These are phyloP conservation scores for Kwoniella bestiolae DNA, from an alignment of 768 basidiomycete genomes.

Conservation along the genomic window DNA sequence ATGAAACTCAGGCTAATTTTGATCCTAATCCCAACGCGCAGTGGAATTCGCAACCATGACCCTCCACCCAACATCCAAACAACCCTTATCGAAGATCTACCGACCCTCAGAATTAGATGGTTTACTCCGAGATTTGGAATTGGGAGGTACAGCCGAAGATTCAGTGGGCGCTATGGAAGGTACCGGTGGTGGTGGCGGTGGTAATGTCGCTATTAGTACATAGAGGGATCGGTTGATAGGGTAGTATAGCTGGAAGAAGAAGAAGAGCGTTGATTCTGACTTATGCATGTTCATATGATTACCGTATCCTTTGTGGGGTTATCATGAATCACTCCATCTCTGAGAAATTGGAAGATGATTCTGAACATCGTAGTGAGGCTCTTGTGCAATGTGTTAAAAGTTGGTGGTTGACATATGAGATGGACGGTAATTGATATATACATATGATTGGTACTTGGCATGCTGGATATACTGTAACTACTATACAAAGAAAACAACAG, in stretches of 20 bases:
- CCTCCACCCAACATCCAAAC: conserved; percentile 73
- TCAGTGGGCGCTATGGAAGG: conserved; percentile 54
- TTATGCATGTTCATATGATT: conserved; percentile 1
- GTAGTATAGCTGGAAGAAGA: neutral
- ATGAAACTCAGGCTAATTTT: no score
- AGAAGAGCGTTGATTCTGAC: neutral
- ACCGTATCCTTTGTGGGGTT: no score
- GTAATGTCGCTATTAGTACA: conserved; percentile 53
- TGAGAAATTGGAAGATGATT: no score
- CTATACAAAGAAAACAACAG: no score
- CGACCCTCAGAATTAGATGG: conserved; percentile 84
- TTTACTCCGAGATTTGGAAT: conserved; percentile 73
- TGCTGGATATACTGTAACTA: no score
- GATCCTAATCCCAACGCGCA: conserved; percentile 51
- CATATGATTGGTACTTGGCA: no score
- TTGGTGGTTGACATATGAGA: no score
- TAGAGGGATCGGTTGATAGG: conserved; percentile 13
- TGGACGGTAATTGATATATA: no score
- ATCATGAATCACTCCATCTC: no score
- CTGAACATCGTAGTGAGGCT: no score
- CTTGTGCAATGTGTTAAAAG: no score
- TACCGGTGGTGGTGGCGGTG: conserved; percentile 54
- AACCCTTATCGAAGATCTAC: conserved; percentile 90
- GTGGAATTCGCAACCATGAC: conserved; percentile 97
- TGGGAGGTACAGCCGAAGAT: conserved; percentile 81